Conservation (phyloP, 2,329 filamentous ascomycete species). For the Colletotrichum horii region DNA sequence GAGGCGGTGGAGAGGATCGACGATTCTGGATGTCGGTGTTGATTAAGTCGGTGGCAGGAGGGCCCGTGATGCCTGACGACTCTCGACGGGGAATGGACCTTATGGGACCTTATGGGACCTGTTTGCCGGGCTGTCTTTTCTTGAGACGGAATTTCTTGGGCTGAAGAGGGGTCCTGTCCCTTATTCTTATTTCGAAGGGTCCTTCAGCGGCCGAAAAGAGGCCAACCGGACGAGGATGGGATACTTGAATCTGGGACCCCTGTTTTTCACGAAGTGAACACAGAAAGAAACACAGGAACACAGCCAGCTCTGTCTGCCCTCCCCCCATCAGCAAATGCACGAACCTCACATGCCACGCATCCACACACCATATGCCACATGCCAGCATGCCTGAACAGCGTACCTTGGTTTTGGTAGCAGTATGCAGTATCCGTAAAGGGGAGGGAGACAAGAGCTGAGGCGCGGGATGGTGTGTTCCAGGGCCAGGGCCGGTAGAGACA, state of each 20-base stretch:
- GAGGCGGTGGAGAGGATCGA: not conserved
- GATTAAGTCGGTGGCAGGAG: not conserved
- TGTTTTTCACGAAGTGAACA: not conserved
- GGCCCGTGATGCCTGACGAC: not conserved
- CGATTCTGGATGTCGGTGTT: not conserved
- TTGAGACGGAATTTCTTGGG: conserved; percentile 5
- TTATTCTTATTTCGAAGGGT: conserved; percentile 18
- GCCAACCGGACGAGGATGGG: not conserved
- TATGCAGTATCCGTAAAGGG: not conserved
- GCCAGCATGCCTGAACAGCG: not conserved
- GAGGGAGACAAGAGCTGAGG: not conserved
- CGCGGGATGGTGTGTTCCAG: conserved; percentile 9
- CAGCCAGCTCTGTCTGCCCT: too few species aligned
- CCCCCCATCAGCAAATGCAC: too few species aligned
- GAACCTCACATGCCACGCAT: too few species aligned
- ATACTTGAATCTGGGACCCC: not conserved
- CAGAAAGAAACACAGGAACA: not conserved
- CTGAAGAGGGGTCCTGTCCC: conserved; percentile 9
- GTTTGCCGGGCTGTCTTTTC: not conserved
- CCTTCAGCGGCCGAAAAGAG: not conserved
- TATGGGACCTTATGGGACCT: not conserved
- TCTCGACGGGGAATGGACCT: not conserved
- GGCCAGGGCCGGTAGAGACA: not conserved
- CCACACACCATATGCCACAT: not conserved
- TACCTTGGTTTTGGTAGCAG: not conserved